Base-by-base conservation (phyloP, 768 basidiomycete genomes). In the Asterophora parasitica region DNA sequence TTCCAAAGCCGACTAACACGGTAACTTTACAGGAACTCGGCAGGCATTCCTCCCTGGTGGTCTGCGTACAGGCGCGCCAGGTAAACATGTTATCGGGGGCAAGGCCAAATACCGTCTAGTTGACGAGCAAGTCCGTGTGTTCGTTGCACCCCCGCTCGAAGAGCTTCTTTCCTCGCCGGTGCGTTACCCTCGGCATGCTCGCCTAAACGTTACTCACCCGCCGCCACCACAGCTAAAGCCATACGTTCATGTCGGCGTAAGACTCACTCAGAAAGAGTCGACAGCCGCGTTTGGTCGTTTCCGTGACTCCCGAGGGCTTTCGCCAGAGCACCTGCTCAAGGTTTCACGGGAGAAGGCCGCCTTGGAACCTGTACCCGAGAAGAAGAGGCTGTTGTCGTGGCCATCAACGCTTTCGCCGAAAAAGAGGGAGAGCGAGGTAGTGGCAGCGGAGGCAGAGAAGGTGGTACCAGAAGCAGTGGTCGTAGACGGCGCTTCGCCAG, bases 51-150 rank as follows among this genome's bases (percentile, higher is more conserved):
- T 92, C 23, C 89, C 90, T 7, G 89, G 90, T 52, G 88, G 88
- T 17, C 83, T 79, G 61, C 81, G 92, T 37, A 94, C 91, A 0
- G 92, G 91, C 50, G 88, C 92, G 19, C 91, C 91, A 15, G 90
- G 92, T 64, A 81, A 84, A 62, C 88, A 92, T 65, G 82, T 91
- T 42, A 69, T 89, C 15, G 65, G 76, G 34, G 88, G 90, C 34
- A 82, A 83, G 59, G 75, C 85, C 34, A 89, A 92, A 62, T 93
- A 92, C 65, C 74, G 85, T 46, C 71, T 96, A 12, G 56, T 90
- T 46, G 88, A 95, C 60, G 82, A 85, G 62, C 75, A 85, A 71
- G 89, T 96, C 41, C 76, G 91, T 58, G 78, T 89, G 42, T 92
- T 84, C 53, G 81, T 94, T 32, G 87, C 89, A 17, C 88, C 91